Evolutionary conservation across 441 rosid species (phyloP).

Genomic region (Kokia cookei): DNA sequence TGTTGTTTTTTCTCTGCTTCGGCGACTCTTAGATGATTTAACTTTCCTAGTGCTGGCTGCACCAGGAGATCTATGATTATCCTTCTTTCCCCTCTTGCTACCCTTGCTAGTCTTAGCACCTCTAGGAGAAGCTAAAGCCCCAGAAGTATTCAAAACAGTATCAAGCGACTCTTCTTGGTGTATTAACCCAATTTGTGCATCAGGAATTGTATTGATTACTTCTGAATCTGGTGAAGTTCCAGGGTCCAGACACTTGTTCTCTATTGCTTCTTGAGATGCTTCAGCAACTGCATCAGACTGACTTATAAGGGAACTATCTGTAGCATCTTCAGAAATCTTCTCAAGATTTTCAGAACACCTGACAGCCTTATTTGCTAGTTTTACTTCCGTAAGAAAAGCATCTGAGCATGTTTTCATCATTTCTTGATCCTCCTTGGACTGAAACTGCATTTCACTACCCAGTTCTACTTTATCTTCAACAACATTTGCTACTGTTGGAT

Average conservation of each 20-base stretch:
- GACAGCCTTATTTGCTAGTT: constrained; percentile 26
- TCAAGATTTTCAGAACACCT: constrained; percentile 25
- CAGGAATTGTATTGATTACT: constrained; percentile 75
- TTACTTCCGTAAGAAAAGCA: constrained; percentile 24
- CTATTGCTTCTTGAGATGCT: constrained; percentile 33
- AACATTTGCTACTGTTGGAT: constrained; percentile 20
- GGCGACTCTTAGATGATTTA: constrained; percentile 42
- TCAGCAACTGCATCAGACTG: constrained; percentile 33
- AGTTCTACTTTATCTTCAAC: constrained; percentile 29
- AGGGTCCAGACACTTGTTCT: constrained; percentile 46
- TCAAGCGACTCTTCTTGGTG: constrained; percentile 34
- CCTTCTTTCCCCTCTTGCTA: constrained; percentile 45
- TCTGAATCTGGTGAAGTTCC: constrained; percentile 99
- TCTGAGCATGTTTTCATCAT: constrained; percentile 20
- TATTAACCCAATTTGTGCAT: constrained; percentile 36
- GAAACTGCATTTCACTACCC: constrained; percentile 23
- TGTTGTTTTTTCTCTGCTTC: constrained; percentile 23
- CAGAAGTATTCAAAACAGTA: constrained; percentile 34
- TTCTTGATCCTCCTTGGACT: constrained; percentile 23
- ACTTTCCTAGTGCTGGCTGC: constrained; percentile 25
- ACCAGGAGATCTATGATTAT: constrained; percentile 27
- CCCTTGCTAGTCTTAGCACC: constrained; percentile 21
- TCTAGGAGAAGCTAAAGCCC: constrained; percentile 22
- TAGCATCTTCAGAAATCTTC: constrained; percentile 41
- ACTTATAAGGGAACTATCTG: constrained; percentile 21